Conservation (phyloP, 2,329 filamentous ascomycete species). For the Xylaria sp. region DNA sequence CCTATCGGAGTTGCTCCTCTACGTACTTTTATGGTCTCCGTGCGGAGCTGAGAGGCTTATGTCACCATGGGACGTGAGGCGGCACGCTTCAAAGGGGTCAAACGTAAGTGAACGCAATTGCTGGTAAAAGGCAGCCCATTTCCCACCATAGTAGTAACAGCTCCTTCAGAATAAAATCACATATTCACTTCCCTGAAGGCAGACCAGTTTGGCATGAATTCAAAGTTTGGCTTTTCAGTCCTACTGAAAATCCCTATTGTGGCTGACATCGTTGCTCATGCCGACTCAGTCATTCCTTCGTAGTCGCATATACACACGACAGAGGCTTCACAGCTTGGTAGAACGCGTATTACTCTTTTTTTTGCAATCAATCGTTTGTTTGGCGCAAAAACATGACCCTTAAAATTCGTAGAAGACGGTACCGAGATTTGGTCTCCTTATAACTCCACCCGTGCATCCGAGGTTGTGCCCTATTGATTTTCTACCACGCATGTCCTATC, state of each 20-base stretch:
- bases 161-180: background rate
- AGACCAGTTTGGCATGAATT: background rate
- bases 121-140: background rate
- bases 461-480: constrained; percentile 53
- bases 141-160: background rate
- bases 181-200: background rate
- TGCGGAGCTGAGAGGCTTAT: background rate
- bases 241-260: constrained; percentile 1
- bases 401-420: constrained; percentile 44
- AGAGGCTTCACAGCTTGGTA: constrained; percentile 21
- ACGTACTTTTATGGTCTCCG: no score
- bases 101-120: no score
- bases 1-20: background rate
- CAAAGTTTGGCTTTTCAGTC: constrained; percentile 7
- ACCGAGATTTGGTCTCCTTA: constrained; percentile 46
- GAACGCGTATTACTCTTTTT: constrained; percentile 23
- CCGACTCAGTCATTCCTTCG: constrained; percentile 22
- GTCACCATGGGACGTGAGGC: background rate
- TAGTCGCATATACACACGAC: constrained; percentile 17
- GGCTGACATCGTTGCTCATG: constrained; percentile 3
- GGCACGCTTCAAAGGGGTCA: background rate
- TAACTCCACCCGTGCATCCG: constrained; percentile 50
- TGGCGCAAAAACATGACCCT: constrained; percentile 45
- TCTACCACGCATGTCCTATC: constrained; percentile 50
- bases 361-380: constrained; percentile 35